Evolutionary conservation across 2,329 filamentous ascomycete genomes (phyloP).

Genomic region (Trichoderma sp.): DNA sequence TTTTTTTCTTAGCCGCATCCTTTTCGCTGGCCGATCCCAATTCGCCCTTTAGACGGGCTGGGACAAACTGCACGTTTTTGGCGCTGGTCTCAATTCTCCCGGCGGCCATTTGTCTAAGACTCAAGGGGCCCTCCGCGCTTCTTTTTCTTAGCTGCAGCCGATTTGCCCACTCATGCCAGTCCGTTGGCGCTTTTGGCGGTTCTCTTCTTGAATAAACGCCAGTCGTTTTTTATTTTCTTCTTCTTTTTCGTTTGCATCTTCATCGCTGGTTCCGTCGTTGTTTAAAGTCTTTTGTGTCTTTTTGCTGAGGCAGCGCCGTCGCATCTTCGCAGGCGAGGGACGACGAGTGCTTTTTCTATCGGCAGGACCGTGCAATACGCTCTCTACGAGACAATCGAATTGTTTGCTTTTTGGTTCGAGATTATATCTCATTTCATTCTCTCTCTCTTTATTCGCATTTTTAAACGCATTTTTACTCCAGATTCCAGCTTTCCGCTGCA

Average conservation of each 20-base stretch:
- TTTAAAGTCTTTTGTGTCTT: neutral
- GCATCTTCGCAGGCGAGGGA: conserved; percentile 56
- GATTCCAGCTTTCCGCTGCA: neutral
- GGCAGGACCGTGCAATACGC: conserved; percentile 44
- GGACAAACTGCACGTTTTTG: neutral
- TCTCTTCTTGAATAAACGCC: conserved; percentile 10
- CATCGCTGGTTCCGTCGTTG: conserved; percentile 3
- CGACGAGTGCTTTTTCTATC: conserved; percentile 49
- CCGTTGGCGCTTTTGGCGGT: neutral
- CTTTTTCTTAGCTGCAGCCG: neutral
- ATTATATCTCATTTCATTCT: conserved; percentile 9
- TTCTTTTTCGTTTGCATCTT: neutral
- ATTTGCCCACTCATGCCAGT: conserved; percentile 15
- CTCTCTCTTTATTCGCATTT: conserved; percentile 29
- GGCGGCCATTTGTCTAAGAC: conserved; percentile 2
- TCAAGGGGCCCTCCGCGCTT: neutral
- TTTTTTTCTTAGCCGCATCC: neutral
- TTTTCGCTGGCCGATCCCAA: conserved; percentile 25
- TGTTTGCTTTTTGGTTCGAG: neutral
- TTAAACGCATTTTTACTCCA: conserved; percentile 20
- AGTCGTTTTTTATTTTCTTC: neutral
- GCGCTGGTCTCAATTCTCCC: neutral
- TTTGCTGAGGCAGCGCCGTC: conserved; percentile 42
- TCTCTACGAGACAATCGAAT: conserved; percentile 4
- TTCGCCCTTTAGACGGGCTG: conserved; percentile 16